phyloP scores from a whole-genome alignment of 78 protist genomes.

The Chrysochromulina parva region DNA sequence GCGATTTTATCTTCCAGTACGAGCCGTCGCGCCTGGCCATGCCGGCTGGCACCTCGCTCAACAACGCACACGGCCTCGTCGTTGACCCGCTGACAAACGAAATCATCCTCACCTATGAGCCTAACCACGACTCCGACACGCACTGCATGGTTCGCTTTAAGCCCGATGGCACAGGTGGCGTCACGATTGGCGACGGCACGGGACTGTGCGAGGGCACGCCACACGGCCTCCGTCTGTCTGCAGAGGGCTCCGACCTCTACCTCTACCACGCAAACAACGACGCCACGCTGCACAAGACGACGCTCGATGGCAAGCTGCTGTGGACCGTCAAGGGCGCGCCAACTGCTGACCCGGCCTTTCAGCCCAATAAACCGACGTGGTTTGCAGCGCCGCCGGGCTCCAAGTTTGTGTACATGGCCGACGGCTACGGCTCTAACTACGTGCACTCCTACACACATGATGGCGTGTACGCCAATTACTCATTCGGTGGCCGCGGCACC shows the following conservation, averaged over 20 bases:
- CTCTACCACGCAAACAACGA: constrained; percentile 14
- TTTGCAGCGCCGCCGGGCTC: constrained; percentile 21
- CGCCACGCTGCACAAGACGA: neutral
- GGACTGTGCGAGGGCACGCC: neutral
- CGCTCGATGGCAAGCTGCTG: neutral
- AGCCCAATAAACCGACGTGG: neutral
- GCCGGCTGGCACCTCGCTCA: neutral
- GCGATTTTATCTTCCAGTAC: neutral
- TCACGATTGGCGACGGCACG: neutral
- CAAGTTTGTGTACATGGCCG: neutral
- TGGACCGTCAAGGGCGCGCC: neutral
- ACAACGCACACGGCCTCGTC: neutral
- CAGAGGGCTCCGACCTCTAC: neutral
- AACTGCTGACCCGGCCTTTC: neutral
- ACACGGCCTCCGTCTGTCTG: neutral
- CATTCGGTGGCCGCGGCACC: neutral
- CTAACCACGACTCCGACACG: neutral
- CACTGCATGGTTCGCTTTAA: constrained; percentile 7
- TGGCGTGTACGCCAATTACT: neutral
- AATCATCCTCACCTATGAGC: neutral
- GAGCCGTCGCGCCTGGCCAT: neutral
- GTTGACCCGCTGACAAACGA: neutral
- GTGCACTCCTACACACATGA: neutral
- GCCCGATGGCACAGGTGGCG: neutral
- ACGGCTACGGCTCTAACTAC: neutral